Conservation (phyloP, 306 rosid species). For the Pterocarpus santalinus region DNA sequence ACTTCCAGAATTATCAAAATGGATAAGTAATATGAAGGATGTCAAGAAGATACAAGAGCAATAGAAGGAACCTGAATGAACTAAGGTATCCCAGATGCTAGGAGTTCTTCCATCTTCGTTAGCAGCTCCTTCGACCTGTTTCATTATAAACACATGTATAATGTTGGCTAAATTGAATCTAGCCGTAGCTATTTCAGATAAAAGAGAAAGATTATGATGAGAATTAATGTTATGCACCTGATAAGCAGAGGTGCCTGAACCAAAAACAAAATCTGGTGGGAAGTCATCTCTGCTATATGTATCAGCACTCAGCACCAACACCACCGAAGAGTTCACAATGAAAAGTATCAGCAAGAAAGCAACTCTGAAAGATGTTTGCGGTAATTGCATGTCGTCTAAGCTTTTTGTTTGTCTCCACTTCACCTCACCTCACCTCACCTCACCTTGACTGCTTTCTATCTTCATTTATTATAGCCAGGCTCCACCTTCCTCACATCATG, state of each 20-base stretch:
- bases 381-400: too few relatives aligned
- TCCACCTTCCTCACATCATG: too few relatives aligned
- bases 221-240: conserved; percentile 52
- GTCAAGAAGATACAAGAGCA: background rate
- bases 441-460: too few relatives aligned
- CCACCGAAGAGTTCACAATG: conserved; percentile 21
- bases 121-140: conserved; percentile 83
- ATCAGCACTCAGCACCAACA: conserved; percentile 22
- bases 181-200: background rate
- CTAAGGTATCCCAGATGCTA: conserved; percentile 60
- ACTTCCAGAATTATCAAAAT: conserved; percentile 4
- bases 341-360: background rate
- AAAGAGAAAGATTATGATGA: background rate
- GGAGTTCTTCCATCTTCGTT: conserved; percentile 56
- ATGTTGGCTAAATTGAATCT: too few relatives aligned
- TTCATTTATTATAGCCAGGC: too few relatives aligned
- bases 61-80: conserved; percentile 50
- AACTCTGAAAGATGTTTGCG: background rate
- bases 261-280: conserved; percentile 65
- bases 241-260: conserved; percentile 77
- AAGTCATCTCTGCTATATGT: conserved; percentile 63
- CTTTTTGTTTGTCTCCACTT: too few relatives aligned
- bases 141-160: background rate
- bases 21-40: background rate
- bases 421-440: too few relatives aligned